Evolutionary conservation across 345 rosid species (phyloP).

Genomic region (Lepidium africanum): DNA sequence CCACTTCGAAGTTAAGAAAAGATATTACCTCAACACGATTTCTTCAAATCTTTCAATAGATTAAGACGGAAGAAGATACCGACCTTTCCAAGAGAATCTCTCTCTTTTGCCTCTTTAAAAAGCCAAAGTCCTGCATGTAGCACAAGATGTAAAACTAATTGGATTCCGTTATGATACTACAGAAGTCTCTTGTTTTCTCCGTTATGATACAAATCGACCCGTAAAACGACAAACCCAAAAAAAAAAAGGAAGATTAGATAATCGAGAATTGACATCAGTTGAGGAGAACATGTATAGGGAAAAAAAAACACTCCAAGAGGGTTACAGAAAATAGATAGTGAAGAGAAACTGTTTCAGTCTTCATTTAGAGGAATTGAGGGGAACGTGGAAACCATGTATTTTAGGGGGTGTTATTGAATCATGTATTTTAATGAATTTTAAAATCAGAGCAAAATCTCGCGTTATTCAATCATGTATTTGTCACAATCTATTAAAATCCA

Average conservation of each 20-base stretch:
- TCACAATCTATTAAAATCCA: too few species aligned
- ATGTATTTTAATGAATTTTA: too few species aligned
- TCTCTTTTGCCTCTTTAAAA: slow-evolving; percentile 87
- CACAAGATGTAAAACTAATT: background rate
- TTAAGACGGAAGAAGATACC: slow-evolving; percentile 19
- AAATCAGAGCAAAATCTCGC: too few species aligned
- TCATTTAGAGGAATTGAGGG: too few species aligned
- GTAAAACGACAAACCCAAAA: slow-evolving; percentile 17
- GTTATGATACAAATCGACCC: background rate
- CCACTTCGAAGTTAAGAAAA: slow-evolving; percentile 46
- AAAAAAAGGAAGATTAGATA: background rate
- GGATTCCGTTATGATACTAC: background rate
- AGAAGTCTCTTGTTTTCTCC: slow-evolving; percentile 15
- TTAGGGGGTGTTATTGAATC: too few species aligned
- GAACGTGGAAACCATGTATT: too few species aligned
- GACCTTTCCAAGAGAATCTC: slow-evolving; percentile 64
- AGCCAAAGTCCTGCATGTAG: slow-evolving; percentile 68
- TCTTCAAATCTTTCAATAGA: background rate
- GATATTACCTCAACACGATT: background rate
- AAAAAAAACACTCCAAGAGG: too few species aligned
- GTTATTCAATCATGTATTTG: too few species aligned
- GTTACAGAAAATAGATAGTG: too few species aligned
- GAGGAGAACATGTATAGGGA: too few species aligned
- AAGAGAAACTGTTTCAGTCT: too few species aligned
- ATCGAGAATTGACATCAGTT: background rate